Conservation (phyloP, 2,329 filamentous ascomycete genomes). For the Fusarium sp. region DNA sequence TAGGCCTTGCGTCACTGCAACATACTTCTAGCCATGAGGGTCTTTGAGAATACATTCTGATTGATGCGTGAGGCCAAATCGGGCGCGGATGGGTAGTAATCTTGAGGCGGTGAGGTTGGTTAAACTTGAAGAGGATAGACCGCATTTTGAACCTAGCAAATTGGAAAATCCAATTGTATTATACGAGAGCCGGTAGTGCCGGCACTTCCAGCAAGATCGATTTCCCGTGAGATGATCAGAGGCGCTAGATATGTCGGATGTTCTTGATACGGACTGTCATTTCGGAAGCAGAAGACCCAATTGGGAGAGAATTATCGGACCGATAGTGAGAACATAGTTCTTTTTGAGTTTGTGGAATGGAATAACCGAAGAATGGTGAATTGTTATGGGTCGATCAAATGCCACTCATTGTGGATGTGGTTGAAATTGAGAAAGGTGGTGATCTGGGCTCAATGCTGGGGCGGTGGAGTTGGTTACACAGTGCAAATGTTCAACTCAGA, state of each 20-base stretch:
- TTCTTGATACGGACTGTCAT: not conserved
- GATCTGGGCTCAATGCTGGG: slow-evolving; percentile 42
- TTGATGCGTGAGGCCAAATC: not conserved
- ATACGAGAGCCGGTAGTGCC: not conserved
- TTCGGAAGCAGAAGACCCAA: not conserved
- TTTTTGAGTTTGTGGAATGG: not conserved
- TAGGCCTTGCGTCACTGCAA: slow-evolving; percentile 42
- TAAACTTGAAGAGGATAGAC: not conserved
- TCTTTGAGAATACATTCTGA: slow-evolving; percentile 45
- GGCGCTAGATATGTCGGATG: not conserved
- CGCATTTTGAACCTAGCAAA: slow-evolving; percentile 12
- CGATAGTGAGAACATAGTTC: not conserved
- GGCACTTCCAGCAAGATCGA: not conserved
- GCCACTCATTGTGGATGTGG: slow-evolving; percentile 23
- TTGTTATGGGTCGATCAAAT: slow-evolving; percentile 11
- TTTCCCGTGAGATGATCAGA: not conserved
- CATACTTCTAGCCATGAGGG: slow-evolving; percentile 53
- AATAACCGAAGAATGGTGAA: not conserved
- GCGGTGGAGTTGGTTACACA: slow-evolving; percentile 36
- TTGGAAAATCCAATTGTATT: not conserved
- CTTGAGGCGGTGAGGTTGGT: not conserved
- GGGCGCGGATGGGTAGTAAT: not conserved
- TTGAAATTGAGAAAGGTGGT: slow-evolving; percentile 37
- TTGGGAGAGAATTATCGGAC: not conserved
- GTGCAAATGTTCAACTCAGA: not conserved